Base-by-base conservation (phyloP, 179 eudicot genomes). In the Corrigiola litoralis region DNA sequence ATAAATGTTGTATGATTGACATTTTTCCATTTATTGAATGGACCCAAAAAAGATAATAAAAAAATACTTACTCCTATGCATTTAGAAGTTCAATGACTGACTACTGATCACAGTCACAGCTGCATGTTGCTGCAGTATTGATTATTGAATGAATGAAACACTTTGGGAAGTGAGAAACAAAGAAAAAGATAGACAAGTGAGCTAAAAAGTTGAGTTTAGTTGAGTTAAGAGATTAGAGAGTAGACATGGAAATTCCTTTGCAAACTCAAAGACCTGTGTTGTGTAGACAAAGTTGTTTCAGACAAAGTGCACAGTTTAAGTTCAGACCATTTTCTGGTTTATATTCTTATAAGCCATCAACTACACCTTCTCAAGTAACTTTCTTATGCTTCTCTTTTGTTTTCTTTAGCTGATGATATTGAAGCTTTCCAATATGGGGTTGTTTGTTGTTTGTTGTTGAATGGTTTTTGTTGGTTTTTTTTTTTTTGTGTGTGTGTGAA, bases 311-410 rank as follows among this genome's bases (percentile, higher is more conserved):
- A 44, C 77, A 67, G 10, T 63, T 73, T 1, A 61, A 67, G 25
- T 68, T 61, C 41, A 74, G 77, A 46, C 73, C 73, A 5, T 74
- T 74, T 55, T 44, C 72, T 67, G 72, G 69, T 8, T 67, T 73
- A 14, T 52, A 70, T 13, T 67, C 75, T 65, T 24, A 11, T 21
- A 75, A 56, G 31, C 49, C 79, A 14, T 65, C 55, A 1, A 59
- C 63, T 28, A 75, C 58, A 59, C 65, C 49, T 18, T 66, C 60
- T 66, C 71, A 70, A 65, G 79, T 75, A 67, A 70, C 52, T 34
- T 58, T 53, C 37, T n/a, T n/a, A n/a, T n/a, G n/a, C 27, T 36
- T 12, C 40, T 4, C 4, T 24, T 18, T 44, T 71, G 36, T 42
- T 31, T 27, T 27, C 5, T 9, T 27, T n/a, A 5, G n/a, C n/a